Conservation (phyloP, 2,329 filamentous ascomycete genomes). For the Bertia moriformis region DNA sequence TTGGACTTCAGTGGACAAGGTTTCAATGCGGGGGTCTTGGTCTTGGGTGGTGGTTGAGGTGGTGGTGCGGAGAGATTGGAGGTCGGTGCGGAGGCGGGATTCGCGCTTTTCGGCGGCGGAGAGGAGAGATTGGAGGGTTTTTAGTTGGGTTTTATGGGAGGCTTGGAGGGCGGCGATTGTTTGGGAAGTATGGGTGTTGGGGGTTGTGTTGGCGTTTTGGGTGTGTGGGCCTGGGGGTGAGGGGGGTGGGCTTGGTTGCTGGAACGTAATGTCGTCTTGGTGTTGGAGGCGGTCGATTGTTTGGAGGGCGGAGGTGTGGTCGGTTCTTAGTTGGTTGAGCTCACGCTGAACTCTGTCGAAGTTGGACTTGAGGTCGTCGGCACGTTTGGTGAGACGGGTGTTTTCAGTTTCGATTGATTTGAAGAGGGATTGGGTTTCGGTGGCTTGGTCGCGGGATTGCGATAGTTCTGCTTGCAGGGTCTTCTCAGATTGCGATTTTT, state of each 20-base stretch:
- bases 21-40: constrained; percentile 5
- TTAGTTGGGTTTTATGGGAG: constrained; percentile 18
- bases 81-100: constrained; percentile 14
- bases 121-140: constrained; percentile 17
- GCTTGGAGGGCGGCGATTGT: constrained; percentile 17
- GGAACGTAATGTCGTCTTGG: constrained; percentile 11
- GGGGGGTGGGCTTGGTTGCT: constrained; percentile 14
- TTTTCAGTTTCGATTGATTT: constrained; percentile 22
- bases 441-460: constrained; percentile 16
- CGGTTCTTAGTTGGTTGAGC: constrained; percentile 12
- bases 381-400: constrained; percentile 14
- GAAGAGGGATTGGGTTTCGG: constrained; percentile 18
- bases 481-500: not conserved
- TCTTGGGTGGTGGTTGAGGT: not conserved
- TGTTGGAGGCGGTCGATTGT: constrained; percentile 5
- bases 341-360: constrained; percentile 15
- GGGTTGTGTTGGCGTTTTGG: constrained; percentile 17
- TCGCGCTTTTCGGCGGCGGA: constrained; percentile 17
- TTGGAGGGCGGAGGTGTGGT: constrained; percentile 14
- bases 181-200: too few relatives aligned
- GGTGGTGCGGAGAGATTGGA: constrained; percentile 9
- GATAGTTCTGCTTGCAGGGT: not conserved
- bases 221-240: constrained; percentile 10
- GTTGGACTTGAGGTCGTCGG: constrained; percentile 15
- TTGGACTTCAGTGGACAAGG: constrained; percentile 15